phyloP scores from a whole-genome alignment of 2,329 filamentous ascomycete species.

The Sporothrix phasma region DNA sequence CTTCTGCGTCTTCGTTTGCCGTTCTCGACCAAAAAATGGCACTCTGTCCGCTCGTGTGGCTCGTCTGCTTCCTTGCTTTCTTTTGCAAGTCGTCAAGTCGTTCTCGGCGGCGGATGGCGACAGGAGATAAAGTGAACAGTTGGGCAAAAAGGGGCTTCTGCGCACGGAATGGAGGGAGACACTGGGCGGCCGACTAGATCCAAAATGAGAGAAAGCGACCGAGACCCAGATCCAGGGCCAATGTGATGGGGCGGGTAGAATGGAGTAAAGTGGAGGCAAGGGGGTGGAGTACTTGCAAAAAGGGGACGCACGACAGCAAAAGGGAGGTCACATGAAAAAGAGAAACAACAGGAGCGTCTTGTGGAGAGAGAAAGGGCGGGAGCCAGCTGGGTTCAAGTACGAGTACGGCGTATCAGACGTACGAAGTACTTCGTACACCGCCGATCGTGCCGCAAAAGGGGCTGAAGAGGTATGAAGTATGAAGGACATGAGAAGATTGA shows the following conservation, averaged over 20 bases:
- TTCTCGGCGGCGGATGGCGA: not conserved
- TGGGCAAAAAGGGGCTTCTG: not conserved
- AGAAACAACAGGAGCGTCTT: constrained; percentile 12
- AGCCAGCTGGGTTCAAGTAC: constrained; percentile 7
- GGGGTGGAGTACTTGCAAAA: constrained; percentile 14
- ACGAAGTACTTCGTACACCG: too few species aligned
- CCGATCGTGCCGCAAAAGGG: constrained; percentile 15
- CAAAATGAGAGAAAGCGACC: not conserved
- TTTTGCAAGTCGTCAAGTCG: not conserved
- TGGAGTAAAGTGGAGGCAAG: constrained; percentile 8
- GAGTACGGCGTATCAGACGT: too few species aligned
- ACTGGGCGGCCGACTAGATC: not conserved
- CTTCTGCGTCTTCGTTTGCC: not conserved
- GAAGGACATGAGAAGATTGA: too few species aligned
- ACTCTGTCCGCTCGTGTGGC: not conserved
- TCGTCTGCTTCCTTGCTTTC: not conserved
- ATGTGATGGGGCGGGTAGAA: constrained; percentile 5
- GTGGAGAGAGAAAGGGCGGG: not conserved
- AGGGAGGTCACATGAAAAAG: not conserved
- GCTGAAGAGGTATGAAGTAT: not conserved
- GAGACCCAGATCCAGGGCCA: not conserved
- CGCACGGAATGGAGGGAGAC: constrained; percentile 7
- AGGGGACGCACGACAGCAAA: constrained; percentile 2
- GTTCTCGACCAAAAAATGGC: not conserved
- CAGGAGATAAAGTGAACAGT: not conserved